Evolutionary conservation across 1,139 yeast species (phyloP), one percentile per base, ranked within the genome.

Genomic region (Magnusiomyces clavatus): DNA sequence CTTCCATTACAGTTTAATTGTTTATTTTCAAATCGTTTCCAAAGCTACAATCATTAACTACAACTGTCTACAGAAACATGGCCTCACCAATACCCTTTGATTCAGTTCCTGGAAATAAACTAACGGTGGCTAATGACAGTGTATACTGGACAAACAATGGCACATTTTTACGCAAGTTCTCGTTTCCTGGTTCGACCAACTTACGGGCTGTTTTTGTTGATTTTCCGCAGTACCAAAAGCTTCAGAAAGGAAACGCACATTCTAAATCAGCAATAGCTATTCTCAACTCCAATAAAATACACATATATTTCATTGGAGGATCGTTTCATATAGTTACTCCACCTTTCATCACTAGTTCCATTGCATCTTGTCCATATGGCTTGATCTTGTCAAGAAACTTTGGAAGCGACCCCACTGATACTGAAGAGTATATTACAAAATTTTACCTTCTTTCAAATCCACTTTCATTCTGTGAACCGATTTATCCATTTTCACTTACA

Each of bases 391-490:
- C 83, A 60, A 71, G 80, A 44, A 76, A 74, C 49, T 68, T 56
- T 1, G 54, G 48, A 10, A 42, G 29, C 4, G 46, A 52, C 35
- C 40, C n/a, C 40, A 47, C 47, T 38, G 48, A 38, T 47, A 49
- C 54, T 37, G 47, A 47, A 35, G 43, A 38, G 34, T 49, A 50
- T 35, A 46, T 48, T 2, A 60, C 80, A 3, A 74, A 76, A 49
- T 81, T 86, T 59, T 69, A 84, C 55, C 77, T 88, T 0, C 67
- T 86, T 57, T 75, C 78, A 0, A 90, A 84, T 60, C 90, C 95
- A 1, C 69, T 83, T 47, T 79, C 79, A 3, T 90, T 86, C 20
- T 71, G 83, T 49, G 83, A 90, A 1, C 69, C 78, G 5, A 78
- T 86, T 2, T 78, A 82, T 0, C 80, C 92, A 0, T 81, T 89